phyloP scores from a whole-genome alignment of 1,284 basidiomycete genomes.

The Caloboletus inedulis region DNA sequence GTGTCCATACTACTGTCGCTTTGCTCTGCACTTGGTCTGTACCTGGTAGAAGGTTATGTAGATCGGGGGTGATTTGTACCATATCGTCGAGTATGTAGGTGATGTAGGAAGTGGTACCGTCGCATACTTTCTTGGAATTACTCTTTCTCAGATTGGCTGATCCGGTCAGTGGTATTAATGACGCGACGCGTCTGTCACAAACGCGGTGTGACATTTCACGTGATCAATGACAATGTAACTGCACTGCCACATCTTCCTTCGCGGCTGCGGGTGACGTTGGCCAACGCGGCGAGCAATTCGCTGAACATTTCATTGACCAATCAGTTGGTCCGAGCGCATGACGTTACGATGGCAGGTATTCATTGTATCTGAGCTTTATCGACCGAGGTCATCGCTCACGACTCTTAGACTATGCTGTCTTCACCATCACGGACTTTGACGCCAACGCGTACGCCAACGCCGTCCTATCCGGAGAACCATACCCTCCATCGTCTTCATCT shows the following conservation, averaged over 20 bases:
- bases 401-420: constrained; percentile 60
- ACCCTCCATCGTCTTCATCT: constrained; percentile 40
- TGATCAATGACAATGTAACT: constrained; percentile 18
- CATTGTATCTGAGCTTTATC: background rate
- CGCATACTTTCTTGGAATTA: constrained; percentile 24
- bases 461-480: constrained; percentile 75
- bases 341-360: constrained; percentile 28
- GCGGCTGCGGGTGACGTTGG: background rate
- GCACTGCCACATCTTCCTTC: constrained; percentile 22
- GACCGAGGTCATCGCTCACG: background rate
- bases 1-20: constrained; percentile 21
- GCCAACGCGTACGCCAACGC: constrained; percentile 87
- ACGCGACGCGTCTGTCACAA: constrained; percentile 31
- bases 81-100: constrained; percentile 20
- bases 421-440: constrained; percentile 70
- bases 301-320: background rate
- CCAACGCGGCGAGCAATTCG: background rate
- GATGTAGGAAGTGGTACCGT: constrained; percentile 9
- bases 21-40: constrained; percentile 27
- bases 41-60: constrained; percentile 21
- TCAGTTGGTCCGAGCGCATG: background rate
- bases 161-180: background rate
- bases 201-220: constrained; percentile 33
- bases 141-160: constrained; percentile 2
- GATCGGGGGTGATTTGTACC: constrained; percentile 25